Base-by-base conservation (phyloP, 2,329 filamentous ascomycete genomes). In the Sporothrix phasma region DNA sequence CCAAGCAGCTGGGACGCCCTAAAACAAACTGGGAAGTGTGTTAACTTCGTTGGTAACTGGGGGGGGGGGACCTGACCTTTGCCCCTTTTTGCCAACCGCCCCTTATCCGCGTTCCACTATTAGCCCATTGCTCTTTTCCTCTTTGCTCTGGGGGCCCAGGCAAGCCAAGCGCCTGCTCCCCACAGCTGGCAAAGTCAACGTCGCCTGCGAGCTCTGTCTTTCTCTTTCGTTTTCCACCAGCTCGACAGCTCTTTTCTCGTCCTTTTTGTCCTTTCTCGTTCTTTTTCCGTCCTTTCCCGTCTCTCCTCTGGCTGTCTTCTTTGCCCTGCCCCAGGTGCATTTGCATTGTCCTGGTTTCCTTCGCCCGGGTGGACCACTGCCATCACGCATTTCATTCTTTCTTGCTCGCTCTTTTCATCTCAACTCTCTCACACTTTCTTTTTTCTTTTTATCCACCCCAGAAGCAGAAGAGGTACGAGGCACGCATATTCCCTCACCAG, bases 31-130 rank as follows among this genome's bases (percentile, higher is more conserved):
- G 47, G n/a, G n/a, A n/a, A n/a, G n/a, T n/a, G n/a, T n/a, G n/a
- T n/a, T n/a, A n/a, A n/a, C n/a, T n/a, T n/a, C n/a, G n/a, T n/a
- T n/a, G n/a, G n/a, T n/a, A n/a, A n/a, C n/a, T n/a, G n/a, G n/a
- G n/a, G n/a, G n/a, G n/a, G n/a, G 51, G 49, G 13, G 39, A 41
- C 41, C 15, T 3, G 41, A n/a, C 17, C 61, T 39, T 63, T 47
- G 62, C 53, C 62, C 61, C 61, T 59, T 58, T 63, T 63, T 43
- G 22, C 54, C 29, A 45, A 39, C 51, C 60, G 62, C 62, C 62
- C 62, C 62, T 59, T 58, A 59, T 59, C 53, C 34, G 34, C 19
- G 24, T 22, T 19, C 62, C 62, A 64, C 62, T 64, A 59, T 59
- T 56, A 11, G 34, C 10, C 31, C 10, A 39, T 37, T 53, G 47